Conservation (phyloP, 2,329 filamentous ascomycete species). For the Neofusicoccum sp. region DNA sequence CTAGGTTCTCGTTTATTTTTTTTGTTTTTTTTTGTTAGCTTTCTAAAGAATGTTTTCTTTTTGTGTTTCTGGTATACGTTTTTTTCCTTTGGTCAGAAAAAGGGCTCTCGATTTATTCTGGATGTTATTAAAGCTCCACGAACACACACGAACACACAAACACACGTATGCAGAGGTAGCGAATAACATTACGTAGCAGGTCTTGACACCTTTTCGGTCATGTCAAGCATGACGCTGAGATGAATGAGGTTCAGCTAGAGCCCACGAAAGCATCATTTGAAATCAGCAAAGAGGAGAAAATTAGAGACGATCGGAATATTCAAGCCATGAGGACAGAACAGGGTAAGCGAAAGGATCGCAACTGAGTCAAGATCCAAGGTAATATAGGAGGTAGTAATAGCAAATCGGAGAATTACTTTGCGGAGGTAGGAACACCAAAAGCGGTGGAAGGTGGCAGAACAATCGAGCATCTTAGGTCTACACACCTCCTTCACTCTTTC, state of each 20-base stretch:
- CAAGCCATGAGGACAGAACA: too few species aligned
- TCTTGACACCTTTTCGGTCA: neutral
- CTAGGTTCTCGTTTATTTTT: neutral
- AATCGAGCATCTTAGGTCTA: too few species aligned
- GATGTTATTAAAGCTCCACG: neutral
- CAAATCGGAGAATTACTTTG: too few species aligned
- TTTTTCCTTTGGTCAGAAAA: slow-evolving; percentile 7
- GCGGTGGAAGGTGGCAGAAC: too few species aligned
- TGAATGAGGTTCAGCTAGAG: neutral
- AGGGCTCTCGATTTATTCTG: neutral
- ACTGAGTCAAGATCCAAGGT: too few species aligned
- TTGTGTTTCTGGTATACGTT: neutral
- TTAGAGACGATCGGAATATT: neutral
- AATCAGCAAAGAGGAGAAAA: neutral
- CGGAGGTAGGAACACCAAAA: too few species aligned
- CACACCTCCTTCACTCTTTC: too few species aligned
- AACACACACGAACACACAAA: too few species aligned
- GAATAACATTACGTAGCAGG: slow-evolving; percentile 18
- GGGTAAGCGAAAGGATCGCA: too few species aligned
- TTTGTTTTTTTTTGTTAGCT: neutral
- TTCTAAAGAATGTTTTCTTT: neutral
- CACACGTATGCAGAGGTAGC: slow-evolving; percentile 15
- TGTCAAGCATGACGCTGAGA: neutral
- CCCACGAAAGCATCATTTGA: neutral
- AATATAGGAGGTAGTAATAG: too few species aligned